Percentiles rank a stretch among this genome's conserved stretches.
Conservation (phyloP, 192 early-diverging fungal species). For the Chytriomyces sp. region DNA sequence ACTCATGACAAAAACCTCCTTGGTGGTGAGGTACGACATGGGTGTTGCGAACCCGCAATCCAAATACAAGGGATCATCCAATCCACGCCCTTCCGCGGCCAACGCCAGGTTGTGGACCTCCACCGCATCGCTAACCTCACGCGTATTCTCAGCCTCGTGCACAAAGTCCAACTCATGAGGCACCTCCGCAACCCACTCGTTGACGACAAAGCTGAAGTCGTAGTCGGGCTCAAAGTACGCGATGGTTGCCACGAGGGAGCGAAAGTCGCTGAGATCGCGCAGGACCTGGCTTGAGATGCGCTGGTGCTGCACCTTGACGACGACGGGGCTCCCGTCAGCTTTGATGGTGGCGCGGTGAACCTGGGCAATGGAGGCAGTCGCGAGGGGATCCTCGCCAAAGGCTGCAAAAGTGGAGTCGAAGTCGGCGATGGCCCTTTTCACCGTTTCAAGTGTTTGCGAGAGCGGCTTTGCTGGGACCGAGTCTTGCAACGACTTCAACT, state of each 20-base stretch:
- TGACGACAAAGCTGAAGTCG: constrained; percentile 28
- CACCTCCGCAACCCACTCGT: constrained; percentile 35
- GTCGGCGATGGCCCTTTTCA: background rate
- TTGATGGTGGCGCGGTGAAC: constrained; percentile 65
- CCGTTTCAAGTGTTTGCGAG: background rate
- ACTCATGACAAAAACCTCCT: constrained; percentile 22
- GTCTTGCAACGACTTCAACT: constrained; percentile 12
- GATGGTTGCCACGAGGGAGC: constrained; percentile 5
- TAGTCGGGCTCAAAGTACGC: constrained; percentile 29
- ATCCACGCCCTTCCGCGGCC: too few species aligned
- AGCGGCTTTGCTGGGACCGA: constrained; percentile 11
- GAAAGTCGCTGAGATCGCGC: constrained; percentile 31
- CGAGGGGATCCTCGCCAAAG: constrained; percentile 67
- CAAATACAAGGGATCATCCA: constrained; percentile 10
- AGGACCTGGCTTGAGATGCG: constrained; percentile 19
- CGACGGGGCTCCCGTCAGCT: constrained; percentile 36
- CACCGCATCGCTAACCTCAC: constrained; percentile 17
- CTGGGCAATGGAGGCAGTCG: constrained; percentile 81
- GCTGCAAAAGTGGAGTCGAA: constrained; percentile 53
- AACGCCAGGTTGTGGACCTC: background rate
- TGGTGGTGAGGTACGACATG: background rate
- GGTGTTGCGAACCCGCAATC: constrained; percentile 33
- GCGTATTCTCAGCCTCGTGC: constrained; percentile 37
- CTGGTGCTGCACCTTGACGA: constrained; percentile 41
- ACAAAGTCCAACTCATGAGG: constrained; percentile 40